Evolutionary conservation across 129 eudicot species (phyloP), one percentile per base, ranked within the genome.

Genomic region (Heracleum sosnowskyi): DNA sequence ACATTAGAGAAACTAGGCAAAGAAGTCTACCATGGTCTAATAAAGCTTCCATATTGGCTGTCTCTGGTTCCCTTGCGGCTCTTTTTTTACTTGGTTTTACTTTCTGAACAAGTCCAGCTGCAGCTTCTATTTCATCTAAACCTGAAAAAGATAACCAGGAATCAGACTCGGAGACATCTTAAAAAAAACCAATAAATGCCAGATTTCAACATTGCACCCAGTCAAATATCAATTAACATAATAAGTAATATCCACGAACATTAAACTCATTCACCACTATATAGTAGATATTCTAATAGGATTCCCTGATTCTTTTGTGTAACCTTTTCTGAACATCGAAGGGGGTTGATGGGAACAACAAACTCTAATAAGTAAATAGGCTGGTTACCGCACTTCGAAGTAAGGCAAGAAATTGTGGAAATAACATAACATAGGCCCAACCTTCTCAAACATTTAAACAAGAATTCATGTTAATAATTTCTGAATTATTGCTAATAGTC

Each of bases 51-150:
- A 77, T 69, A 33, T 64, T 41, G 29, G 51, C 76, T 57, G 83
- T 69, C 53, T 87, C 86, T 31, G 69, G 64, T 77, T 88, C 91
- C 73, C 93, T 81, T 78, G 86, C 85, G 4, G 88, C 47, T 37
- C 93, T 80, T 81, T 91, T 91, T 77, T 81, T 91, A 44, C 81
- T 89, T 29, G 88, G 39, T 60, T 44, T 74, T 5, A 62, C 82
- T 74, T 76, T 87, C 17, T 36, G 73, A 77, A 76, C 80, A 78
- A 81, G 55, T 39, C 29, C 79, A 76, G 76, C 79, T 47, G 75
- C 64, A 44, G 78, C 81, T 77, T 84, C 81, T 28, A 71, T 24
- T 6, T 37, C 60, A 26, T 51, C 40, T 26, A 57, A 13, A 11
- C 68, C 86, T 76, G 82, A 31, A 13, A 49, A 41, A 24, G 44